Evolutionary conservation across 2,329 filamentous ascomycete genomes (phyloP).

Genomic region (Pseudogymnoascus sp.): DNA sequence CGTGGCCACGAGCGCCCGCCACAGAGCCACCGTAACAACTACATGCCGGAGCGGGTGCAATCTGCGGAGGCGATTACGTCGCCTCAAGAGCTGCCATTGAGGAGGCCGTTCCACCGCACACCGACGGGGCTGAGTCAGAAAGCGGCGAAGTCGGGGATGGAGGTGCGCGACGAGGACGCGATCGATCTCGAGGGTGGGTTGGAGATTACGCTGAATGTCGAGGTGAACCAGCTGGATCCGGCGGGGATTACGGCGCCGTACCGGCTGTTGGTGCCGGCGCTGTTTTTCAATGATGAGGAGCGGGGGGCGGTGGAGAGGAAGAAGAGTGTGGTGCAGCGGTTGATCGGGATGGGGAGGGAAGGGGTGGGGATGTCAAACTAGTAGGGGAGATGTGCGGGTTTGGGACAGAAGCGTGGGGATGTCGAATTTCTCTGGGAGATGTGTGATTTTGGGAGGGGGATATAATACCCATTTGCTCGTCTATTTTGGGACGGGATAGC

Average conservation of each 20-base stretch:
- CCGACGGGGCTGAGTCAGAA: slow-evolving; percentile 60
- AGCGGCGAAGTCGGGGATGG: slow-evolving; percentile 44
- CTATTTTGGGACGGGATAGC: slow-evolving; percentile 4
- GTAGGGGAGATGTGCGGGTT: not conserved
- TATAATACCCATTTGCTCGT: slow-evolving; percentile 9
- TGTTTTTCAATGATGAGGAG: not conserved
- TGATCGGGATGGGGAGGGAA: not conserved
- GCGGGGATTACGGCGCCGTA: slow-evolving; percentile 84
- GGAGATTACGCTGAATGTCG: slow-evolving; percentile 81
- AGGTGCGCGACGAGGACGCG: slow-evolving; percentile 36
- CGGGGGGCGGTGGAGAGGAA: not conserved
- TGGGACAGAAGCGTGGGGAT: not conserved
- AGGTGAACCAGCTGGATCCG: slow-evolving; percentile 78
- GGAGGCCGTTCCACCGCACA: slow-evolving; percentile 50
- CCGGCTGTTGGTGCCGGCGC: slow-evolving; percentile 64
- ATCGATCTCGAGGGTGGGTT: slow-evolving; percentile 77
- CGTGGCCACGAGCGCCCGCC: not conserved
- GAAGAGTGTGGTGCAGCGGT: slow-evolving; percentile 3
- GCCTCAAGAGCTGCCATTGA: slow-evolving; percentile 14
- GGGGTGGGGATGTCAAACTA: not conserved
- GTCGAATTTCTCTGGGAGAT: not conserved
- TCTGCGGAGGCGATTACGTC: not conserved
- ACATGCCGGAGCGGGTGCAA: not conserved
- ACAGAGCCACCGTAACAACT: not conserved
- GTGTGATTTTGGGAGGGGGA: not conserved